Evolutionary conservation across 2,329 filamentous ascomycete species (phyloP).

Genomic region (Alternaria ethzedia): DNA sequence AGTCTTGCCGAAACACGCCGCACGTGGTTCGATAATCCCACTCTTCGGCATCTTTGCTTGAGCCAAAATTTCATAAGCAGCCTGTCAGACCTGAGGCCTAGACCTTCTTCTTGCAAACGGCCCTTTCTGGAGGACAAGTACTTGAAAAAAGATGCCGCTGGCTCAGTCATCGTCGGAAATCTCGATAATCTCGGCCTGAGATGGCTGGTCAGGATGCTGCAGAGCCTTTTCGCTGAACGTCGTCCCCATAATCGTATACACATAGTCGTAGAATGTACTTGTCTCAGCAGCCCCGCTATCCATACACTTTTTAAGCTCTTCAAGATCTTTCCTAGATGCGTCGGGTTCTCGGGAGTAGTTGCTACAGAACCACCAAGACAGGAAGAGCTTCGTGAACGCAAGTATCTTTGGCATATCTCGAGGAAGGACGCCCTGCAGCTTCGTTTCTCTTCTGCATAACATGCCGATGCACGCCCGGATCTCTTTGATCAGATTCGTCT

Average conservation of each 20-base stretch:
- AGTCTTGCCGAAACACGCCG: constrained; percentile 12
- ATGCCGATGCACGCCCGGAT: constrained; percentile 33
- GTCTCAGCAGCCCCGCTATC: constrained; percentile 18
- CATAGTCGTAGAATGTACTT: constrained; percentile 33
- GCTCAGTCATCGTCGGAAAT: constrained; percentile 35
- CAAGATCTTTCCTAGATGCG: constrained; percentile 14
- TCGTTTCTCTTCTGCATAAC: constrained; percentile 22
- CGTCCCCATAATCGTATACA: constrained; percentile 28
- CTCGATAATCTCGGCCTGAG: constrained; percentile 35
- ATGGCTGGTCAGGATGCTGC: constrained; percentile 24
- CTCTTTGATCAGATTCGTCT: constrained; percentile 29
- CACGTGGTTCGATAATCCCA: constrained; percentile 1
- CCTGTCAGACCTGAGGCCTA: constrained; percentile 1
- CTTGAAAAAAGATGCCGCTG: neutral
- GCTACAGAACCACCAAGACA: constrained; percentile 45
- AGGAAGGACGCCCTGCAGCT: constrained; percentile 33
- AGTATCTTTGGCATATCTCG: constrained; percentile 35
- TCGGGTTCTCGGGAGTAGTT: constrained; percentile 19
- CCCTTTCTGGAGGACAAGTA: neutral
- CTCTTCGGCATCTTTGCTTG: constrained; percentile 1
- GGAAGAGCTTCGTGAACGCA: constrained; percentile 36
- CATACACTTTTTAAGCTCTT: constrained; percentile 25
- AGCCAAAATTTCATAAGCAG: neutral
- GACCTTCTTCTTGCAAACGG: neutral
- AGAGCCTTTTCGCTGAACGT: constrained; percentile 34